Conservation (phyloP, 176 grass and related monocot species). For the Coix lacrymajobi region DNA sequence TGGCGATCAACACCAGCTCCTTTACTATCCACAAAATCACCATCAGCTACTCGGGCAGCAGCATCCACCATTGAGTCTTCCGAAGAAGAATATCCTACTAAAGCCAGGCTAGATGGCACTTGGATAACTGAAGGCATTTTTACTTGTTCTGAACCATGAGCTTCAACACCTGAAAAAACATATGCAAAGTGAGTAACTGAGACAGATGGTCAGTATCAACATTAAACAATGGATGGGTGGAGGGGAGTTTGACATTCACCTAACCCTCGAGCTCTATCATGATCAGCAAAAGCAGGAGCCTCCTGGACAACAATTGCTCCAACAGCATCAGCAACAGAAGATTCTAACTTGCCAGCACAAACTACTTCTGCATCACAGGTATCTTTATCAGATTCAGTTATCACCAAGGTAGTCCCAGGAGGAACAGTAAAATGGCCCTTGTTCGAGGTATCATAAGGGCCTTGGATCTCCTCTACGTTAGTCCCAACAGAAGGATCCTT, state of each 20-base stretch:
- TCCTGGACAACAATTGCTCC: neutral
- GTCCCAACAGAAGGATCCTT: conserved; percentile 1
- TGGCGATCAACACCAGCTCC: neutral
- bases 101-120: conserved; percentile 8
- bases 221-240: neutral
- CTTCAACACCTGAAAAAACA: conserved; percentile 27
- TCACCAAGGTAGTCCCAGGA: conserved; percentile 12
- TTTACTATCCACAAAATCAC: conserved; percentile 8
- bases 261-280: neutral
- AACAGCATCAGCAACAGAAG: neutral
- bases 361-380: conserved; percentile 2
- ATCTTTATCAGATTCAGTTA: neutral
- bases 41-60: conserved; percentile 10
- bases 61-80: conserved; percentile 30
- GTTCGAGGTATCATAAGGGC: conserved; percentile 11
- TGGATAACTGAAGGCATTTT: neutral
- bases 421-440: conserved; percentile 12
- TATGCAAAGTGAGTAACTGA: conserved; percentile 1
- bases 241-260: neutral
- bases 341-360: conserved; percentile 21
- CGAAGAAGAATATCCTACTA: conserved; percentile 41
- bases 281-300: neutral
- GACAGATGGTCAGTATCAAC: neutral
- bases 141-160: conserved; percentile 12
- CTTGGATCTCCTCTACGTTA: neutral